Conservation (phyloP, 352 stramenopile species). For the Albugo laibachii region DNA sequence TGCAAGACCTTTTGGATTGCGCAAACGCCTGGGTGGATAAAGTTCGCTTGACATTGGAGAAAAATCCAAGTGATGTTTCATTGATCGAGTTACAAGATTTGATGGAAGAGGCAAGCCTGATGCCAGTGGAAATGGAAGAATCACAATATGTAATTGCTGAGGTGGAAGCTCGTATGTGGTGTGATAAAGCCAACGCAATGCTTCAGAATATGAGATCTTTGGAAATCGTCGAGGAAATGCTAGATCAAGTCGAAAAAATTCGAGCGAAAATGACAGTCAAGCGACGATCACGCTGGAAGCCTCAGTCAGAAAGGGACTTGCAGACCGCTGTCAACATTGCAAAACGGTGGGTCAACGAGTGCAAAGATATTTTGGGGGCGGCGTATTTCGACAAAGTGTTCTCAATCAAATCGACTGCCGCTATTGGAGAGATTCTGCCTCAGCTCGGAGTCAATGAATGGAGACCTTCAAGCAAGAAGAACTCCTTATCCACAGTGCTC, state of each 20-base stretch:
- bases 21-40: conserved; percentile 67
- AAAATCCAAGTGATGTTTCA: conserved; percentile 31
- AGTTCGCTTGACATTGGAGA: conserved; percentile 55
- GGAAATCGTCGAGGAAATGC: conserved; percentile 34
- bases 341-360: conserved; percentile 53
- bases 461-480: neutral
- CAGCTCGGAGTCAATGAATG: neutral
- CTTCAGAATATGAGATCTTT: conserved; percentile 36
- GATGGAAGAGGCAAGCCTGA: conserved; percentile 55
- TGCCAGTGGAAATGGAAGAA: conserved; percentile 81
- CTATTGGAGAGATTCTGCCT: conserved; percentile 8
- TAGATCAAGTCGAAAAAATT: conserved; percentile 45
- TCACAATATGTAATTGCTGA: conserved; percentile 56
- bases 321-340: conserved; percentile 37
- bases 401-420: conserved; percentile 11
- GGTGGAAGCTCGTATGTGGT: conserved; percentile 66
- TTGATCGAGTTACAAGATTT: conserved; percentile 58
- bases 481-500: neutral
- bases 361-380: conserved; percentile 41
- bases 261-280: conserved; percentile 45
- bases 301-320: conserved; percentile 64
- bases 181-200: conserved; percentile 23
- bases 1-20: conserved; percentile 77
- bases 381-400: conserved; percentile 46
- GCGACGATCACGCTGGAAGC: conserved; percentile 68